Evolutionary conservation across 495 filamentous ascomycete species (phyloP).

Genomic region (Hypoxylon cercidicola): DNA sequence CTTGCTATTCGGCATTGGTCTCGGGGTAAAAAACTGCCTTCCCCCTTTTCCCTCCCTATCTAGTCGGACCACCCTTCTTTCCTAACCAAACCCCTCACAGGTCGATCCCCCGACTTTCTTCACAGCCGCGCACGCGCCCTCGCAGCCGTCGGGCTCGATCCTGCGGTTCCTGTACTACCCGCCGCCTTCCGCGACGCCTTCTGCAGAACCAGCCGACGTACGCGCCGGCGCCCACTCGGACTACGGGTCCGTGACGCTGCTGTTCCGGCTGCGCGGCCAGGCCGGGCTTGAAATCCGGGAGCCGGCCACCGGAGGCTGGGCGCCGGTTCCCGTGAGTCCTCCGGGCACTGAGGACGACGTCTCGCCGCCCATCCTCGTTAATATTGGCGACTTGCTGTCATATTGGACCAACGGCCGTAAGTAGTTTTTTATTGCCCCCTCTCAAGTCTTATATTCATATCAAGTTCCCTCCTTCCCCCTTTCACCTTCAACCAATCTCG

Average conservation of each 20-base stretch:
- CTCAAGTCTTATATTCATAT: too few species aligned
- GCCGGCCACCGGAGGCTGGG: slow-evolving; percentile 63
- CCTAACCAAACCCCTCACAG: slow-evolving; percentile 21
- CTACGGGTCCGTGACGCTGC: slow-evolving; percentile 86
- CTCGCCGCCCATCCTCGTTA: slow-evolving; percentile 84
- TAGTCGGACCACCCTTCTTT: not conserved
- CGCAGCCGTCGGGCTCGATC: slow-evolving; percentile 74
- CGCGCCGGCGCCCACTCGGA: slow-evolving; percentile 93
- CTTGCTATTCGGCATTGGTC: slow-evolving; percentile 77
- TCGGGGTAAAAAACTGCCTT: slow-evolving; percentile 59
- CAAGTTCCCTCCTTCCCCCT: not conserved
- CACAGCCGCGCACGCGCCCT: slow-evolving; percentile 70
- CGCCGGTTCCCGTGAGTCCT: slow-evolving; percentile 69
- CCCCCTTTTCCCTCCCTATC: not conserved
- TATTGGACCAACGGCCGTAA: slow-evolving; percentile 84
- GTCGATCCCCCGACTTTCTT: slow-evolving; percentile 73
- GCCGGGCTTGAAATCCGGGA: slow-evolving; percentile 88
- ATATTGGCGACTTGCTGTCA: slow-evolving; percentile 89
- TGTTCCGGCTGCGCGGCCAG: slow-evolving; percentile 86
- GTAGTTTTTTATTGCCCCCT: too few species aligned
- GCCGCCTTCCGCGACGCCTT: slow-evolving; percentile 70
- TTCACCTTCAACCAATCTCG: too few species aligned
- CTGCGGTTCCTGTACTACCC: slow-evolving; percentile 88
- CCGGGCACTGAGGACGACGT: slow-evolving; percentile 61
- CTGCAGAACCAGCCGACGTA: slow-evolving; percentile 74